Percentiles rank a stretch among this genome's conserved stretches.
Evolutionary conservation across 1,284 basidiomycete genomes (phyloP).

Genomic region (Laetiporus sulphureus): DNA sequence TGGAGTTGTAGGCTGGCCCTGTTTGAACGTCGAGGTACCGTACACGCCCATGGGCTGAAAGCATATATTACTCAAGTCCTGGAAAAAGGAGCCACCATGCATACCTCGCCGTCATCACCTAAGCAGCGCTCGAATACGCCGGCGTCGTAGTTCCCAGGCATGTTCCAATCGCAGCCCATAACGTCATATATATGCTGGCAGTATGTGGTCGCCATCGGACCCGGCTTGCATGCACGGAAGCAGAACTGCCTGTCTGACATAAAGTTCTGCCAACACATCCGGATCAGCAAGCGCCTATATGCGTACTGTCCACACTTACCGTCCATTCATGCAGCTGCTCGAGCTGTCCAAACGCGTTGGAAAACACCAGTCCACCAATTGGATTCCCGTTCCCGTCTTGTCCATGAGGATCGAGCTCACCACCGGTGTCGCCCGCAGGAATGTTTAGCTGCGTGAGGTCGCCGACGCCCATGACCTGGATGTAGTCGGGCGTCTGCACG

Average conservation of each 20-base stretch:
- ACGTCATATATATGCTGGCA: slow-evolving; percentile 68
- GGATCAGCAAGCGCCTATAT: slow-evolving; percentile 1
- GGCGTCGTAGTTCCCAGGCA: slow-evolving; percentile 54
- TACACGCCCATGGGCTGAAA: slow-evolving; percentile 66
- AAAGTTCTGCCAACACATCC: slow-evolving; percentile 39
- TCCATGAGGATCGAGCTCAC: slow-evolving; percentile 59
- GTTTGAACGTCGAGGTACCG: slow-evolving; percentile 57
- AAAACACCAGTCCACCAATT: slow-evolving; percentile 67
- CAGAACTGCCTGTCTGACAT: slow-evolving; percentile 59
- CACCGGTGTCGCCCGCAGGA: slow-evolving; percentile 51
- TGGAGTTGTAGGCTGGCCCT: slow-evolving; percentile 56
- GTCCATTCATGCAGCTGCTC: slow-evolving; percentile 64
- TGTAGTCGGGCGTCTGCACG: slow-evolving; percentile 59
- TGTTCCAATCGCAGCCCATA: slow-evolving; percentile 63
- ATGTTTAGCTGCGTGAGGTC: slow-evolving; percentile 65
- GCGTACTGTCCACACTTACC: slow-evolving; percentile 31
- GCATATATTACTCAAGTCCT: not conserved
- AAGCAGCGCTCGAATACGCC: slow-evolving; percentile 56
- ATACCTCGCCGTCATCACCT: slow-evolving; percentile 43
- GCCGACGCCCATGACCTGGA: slow-evolving; percentile 63
- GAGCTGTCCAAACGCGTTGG: slow-evolving; percentile 57
- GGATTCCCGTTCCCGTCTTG: slow-evolving; percentile 58
- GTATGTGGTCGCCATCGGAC: slow-evolving; percentile 45
- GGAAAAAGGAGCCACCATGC: slow-evolving; percentile 5
- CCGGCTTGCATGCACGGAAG: slow-evolving; percentile 66